Evolutionary conservation across 345 rosid species (phyloP).

Genomic region (Salix viminalis): DNA sequence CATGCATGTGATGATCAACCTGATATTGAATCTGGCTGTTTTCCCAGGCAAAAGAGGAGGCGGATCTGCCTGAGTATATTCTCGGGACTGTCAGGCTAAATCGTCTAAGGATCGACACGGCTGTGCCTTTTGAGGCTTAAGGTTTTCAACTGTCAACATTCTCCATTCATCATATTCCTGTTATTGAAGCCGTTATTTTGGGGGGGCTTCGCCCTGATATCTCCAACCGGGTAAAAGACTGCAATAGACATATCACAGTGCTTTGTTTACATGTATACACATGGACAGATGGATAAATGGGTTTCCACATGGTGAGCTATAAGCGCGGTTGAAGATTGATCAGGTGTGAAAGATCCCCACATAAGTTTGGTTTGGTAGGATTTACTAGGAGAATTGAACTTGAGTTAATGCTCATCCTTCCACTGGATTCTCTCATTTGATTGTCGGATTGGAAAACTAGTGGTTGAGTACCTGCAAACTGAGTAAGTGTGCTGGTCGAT

Average conservation of each 20-base stretch:
- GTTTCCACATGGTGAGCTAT: background rate
- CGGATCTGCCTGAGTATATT: constrained; percentile 84
- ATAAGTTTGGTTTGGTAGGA: background rate
- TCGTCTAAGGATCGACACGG: constrained; percentile 68
- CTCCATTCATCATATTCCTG: background rate
- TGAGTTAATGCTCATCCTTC: background rate
- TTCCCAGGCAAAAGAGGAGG: constrained; percentile 77
- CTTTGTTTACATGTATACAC: background rate
- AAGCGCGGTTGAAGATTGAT: background rate
- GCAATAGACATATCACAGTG: background rate
- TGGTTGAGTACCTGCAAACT: background rate
- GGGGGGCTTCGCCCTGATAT: background rate
- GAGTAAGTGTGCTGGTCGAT: background rate
- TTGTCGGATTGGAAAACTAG: background rate
- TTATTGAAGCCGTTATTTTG: background rate
- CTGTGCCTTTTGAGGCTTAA: constrained; percentile 55
- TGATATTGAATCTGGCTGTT: background rate
- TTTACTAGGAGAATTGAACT: background rate
- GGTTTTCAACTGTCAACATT: constrained; percentile 8
- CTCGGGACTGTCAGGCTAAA: constrained; percentile 88
- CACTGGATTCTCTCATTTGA: background rate
- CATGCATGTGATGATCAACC: background rate
- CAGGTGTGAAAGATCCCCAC: background rate
- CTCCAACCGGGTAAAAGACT: background rate
- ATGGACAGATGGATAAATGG: background rate